Percentiles rank a stretch among this genome's conserved stretches.
phyloP scores from a whole-genome alignment of 805 yeast genomes.

The Cyberlindnera galapagoensis region DNA sequence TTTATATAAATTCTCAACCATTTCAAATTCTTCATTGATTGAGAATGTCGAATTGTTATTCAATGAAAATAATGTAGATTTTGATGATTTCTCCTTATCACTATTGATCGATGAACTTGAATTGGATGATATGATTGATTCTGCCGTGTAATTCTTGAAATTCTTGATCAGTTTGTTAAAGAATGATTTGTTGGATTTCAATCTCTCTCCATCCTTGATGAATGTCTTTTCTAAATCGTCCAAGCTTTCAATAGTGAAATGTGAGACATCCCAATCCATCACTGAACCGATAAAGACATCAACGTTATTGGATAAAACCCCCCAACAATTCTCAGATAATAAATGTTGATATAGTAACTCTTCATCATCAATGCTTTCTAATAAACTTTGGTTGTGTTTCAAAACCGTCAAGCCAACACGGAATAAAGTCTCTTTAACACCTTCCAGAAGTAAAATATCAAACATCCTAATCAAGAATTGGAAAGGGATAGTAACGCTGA shows the following conservation, averaged over 20 bases:
- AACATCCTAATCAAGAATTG: slow-evolving; percentile 41
- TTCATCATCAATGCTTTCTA: slow-evolving; percentile 30
- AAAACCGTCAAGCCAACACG: slow-evolving; percentile 50
- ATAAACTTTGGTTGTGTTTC: slow-evolving; percentile 36
- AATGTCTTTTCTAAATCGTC: slow-evolving; percentile 5
- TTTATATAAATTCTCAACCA: slow-evolving; percentile 17
- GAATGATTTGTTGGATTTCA: slow-evolving; percentile 8
- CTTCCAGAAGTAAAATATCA: slow-evolving; percentile 49
- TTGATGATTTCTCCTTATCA: slow-evolving; percentile 1
- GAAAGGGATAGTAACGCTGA: slow-evolving; percentile 55
- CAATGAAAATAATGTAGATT: slow-evolving; percentile 10
- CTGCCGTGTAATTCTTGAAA: slow-evolving; percentile 13
- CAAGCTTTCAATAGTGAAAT: slow-evolving; percentile 9
- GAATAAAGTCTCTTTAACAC: slow-evolving; percentile 45
- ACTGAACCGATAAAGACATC: slow-evolving; percentile 29
- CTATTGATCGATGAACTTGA: slow-evolving; percentile 2
- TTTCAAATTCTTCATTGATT: slow-evolving; percentile 13
- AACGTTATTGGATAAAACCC: slow-evolving; percentile 31
- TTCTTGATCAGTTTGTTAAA: slow-evolving; percentile 10
- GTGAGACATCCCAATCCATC: slow-evolving; percentile 11
- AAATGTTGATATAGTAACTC: slow-evolving; percentile 35
- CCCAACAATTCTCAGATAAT: slow-evolving; percentile 36
- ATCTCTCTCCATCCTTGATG: neutral
- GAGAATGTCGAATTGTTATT: slow-evolving; percentile 15
- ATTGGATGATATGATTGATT: slow-evolving; percentile 10